phyloP scores from a whole-genome alignment of 208 protist species.

The Porcisia hertigi region DNA sequence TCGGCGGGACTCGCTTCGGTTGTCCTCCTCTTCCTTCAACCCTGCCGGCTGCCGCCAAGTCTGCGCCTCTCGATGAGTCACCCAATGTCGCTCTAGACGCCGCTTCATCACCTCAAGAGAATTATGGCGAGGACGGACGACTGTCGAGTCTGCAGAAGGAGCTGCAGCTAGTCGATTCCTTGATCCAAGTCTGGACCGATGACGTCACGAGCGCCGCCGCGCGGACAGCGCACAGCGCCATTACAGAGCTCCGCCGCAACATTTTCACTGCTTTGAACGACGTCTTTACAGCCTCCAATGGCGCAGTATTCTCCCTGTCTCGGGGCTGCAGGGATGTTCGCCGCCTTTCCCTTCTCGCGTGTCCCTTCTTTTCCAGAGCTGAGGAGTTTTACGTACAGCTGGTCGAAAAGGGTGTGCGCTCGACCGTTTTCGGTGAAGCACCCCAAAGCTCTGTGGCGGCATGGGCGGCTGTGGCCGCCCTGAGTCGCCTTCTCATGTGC shows the following conservation, averaged over 20 bases:
- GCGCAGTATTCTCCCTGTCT: neutral
- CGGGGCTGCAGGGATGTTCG: constrained; percentile 10
- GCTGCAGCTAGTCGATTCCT: constrained; percentile 4
- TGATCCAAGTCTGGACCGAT: constrained; percentile 12
- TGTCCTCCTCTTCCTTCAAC: neutral
- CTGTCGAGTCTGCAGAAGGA: constrained; percentile 13
- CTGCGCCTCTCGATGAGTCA: neutral
- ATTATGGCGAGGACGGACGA: constrained; percentile 13
- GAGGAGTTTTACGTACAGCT: constrained; percentile 49
- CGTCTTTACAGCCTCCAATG: neutral
- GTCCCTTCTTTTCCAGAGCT: constrained; percentile 28
- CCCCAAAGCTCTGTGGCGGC: constrained; percentile 31
- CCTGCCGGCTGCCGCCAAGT: neutral
- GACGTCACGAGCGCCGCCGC: constrained; percentile 10
- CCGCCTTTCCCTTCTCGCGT: constrained; percentile 17
- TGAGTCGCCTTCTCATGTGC: constrained; percentile 33
- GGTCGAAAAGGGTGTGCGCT: constrained; percentile 23
- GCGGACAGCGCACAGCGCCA: constrained; percentile 12
- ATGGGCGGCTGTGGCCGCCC: constrained; percentile 30
- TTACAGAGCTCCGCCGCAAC: constrained; percentile 16
- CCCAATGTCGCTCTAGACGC: neutral
- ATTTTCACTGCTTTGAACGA: constrained; percentile 4
- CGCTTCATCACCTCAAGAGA: neutral
- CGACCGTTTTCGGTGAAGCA: constrained; percentile 15
- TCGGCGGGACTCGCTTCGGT: too few relatives aligned